phyloP scores from a whole-genome alignment of 495 filamentous ascomycete species.

The Friedmanniomyces simplex region DNA sequence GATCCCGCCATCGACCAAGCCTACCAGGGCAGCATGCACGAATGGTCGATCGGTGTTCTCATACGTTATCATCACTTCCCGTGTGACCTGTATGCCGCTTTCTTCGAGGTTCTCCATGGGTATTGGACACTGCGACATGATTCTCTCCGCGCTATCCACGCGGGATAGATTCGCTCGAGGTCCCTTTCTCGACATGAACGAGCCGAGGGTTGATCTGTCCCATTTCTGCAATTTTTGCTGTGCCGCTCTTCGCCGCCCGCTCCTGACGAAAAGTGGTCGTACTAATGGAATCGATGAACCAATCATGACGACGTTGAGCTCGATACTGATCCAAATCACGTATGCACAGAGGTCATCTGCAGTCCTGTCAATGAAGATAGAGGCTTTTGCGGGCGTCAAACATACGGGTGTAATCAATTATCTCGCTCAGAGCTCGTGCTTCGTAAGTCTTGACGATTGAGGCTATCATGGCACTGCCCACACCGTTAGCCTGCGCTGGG shows the following conservation, averaged over 20 bases:
- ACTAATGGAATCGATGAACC: slow-evolving; percentile 12
- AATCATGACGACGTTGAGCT: slow-evolving; percentile 28
- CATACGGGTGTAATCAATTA: slow-evolving; percentile 16
- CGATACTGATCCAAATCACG: slow-evolving; percentile 18
- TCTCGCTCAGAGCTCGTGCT: slow-evolving; percentile 3
- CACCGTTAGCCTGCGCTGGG: neutral
- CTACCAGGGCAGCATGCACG: slow-evolving; percentile 20
- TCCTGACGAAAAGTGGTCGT: slow-evolving; percentile 11
- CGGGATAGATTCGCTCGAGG: neutral
- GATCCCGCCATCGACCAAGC: slow-evolving; percentile 15
- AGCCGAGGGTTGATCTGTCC: slow-evolving; percentile 8
- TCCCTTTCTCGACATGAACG: slow-evolving; percentile 12
- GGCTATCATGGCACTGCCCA: slow-evolving; percentile 16
- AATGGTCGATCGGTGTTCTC: slow-evolving; percentile 7
- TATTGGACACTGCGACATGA: neutral
- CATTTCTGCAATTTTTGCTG: neutral
- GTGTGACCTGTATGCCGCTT: slow-evolving; percentile 3
- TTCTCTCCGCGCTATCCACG: slow-evolving; percentile 11
- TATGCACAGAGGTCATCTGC: slow-evolving; percentile 16
- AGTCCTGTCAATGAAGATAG: neutral
- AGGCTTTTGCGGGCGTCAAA: too few relatives aligned
- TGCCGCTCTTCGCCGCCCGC: neutral
- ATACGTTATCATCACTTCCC: slow-evolving; percentile 13
- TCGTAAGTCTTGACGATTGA: slow-evolving; percentile 23
- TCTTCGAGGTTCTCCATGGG: neutral